These are phyloP conservation scores for Neurospora discreta DNA, from an alignment of 495 filamentous ascomycete species.

Conservation along the genomic window DNA sequence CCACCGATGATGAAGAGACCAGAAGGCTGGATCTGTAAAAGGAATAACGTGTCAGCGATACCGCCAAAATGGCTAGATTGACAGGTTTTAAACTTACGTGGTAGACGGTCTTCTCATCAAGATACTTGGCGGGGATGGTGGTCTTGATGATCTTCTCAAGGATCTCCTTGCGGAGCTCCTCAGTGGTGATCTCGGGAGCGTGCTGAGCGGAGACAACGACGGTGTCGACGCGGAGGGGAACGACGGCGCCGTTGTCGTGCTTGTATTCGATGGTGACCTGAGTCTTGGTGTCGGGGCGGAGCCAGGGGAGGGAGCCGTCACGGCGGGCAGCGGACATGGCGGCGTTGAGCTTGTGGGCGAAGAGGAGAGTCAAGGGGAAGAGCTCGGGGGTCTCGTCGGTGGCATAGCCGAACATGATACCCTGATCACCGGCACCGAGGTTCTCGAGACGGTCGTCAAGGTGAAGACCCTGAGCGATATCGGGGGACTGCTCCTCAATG, in stretches of 20 bases:
- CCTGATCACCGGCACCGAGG: constrained; percentile 97
- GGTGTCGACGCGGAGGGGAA: constrained; percentile 88
- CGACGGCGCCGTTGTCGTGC: constrained; percentile 87
- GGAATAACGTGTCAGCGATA: constrained; percentile 15
- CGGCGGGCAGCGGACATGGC: constrained; percentile 82
- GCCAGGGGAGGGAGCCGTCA: constrained; percentile 81
- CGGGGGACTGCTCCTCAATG: constrained; percentile 98
- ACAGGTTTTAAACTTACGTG: constrained; percentile 48
- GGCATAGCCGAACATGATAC: constrained; percentile 99
- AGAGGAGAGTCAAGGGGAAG: constrained; percentile 81
- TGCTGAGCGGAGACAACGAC: constrained; percentile 96
- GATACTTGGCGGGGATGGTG: constrained; percentile 82
- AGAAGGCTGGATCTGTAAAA: constrained; percentile 76
- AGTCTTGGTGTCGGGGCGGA: constrained; percentile 97
- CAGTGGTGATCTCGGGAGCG: constrained; percentile 76
- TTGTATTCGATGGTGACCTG: constrained; percentile 98
- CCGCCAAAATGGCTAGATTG: background rate
- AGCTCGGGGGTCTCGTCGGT: constrained; percentile 98
- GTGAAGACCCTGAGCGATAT: constrained; percentile 97
- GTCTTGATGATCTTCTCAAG: constrained; percentile 94
- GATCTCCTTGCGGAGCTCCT: constrained; percentile 87
- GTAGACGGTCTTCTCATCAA: constrained; percentile 87
- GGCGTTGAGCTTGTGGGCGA: constrained; percentile 91
- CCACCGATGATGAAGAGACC: constrained; percentile 98
- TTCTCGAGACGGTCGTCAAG: constrained; percentile 94